Percentiles rank a stretch among this genome's conserved stretches.
Evolutionary conservation across 2,329 filamentous ascomycete genomes (phyloP).

Genomic region (Zalaria sp.): DNA sequence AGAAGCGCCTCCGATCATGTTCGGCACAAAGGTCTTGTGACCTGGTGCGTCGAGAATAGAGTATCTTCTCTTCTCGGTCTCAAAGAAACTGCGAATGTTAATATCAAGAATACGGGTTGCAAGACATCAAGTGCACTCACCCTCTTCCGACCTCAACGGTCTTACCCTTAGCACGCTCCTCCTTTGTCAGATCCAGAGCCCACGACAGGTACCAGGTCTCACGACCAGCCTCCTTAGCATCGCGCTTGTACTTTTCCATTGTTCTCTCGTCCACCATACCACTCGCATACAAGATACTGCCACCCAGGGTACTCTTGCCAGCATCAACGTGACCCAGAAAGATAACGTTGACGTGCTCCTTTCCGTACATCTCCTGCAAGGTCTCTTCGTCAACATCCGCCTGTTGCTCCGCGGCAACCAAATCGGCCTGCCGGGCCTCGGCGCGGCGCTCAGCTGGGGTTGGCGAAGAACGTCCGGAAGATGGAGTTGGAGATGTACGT

Average conservation of each 20-base stretch:
- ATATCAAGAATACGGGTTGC: too few relatives aligned
- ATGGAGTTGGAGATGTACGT: constrained; percentile 65
- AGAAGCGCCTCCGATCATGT: constrained; percentile 70
- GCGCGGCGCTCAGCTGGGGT: constrained; percentile 34
- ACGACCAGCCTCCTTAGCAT: constrained; percentile 89
- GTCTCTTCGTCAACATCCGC: constrained; percentile 69
- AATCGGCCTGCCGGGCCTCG: constrained; percentile 54
- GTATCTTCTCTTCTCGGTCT: constrained; percentile 92
- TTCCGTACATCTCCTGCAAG: constrained; percentile 90
- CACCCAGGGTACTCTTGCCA: constrained; percentile 91
- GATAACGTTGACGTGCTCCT: constrained; percentile 87
- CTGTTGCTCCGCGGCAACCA: constrained; percentile 70
- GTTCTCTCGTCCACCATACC: constrained; percentile 99
- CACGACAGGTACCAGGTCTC: constrained; percentile 99
- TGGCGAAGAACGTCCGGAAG: constrained; percentile 74
- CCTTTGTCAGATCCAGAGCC: constrained; percentile 93
- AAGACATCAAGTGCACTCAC: too few relatives aligned
- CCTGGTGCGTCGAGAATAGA: constrained; percentile 93
- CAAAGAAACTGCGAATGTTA: constrained; percentile 52
- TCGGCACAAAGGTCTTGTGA: constrained; percentile 95
- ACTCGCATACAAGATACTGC: constrained; percentile 80
- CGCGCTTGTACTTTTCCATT: constrained; percentile 93
- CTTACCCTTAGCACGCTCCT: constrained; percentile 92
- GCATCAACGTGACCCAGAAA: constrained; percentile 98
- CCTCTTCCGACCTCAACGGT: constrained; percentile 90